Evolutionary conservation across 176 grass and related monocot species (phyloP).

Genomic region (Melocanna baccifera): DNA sequence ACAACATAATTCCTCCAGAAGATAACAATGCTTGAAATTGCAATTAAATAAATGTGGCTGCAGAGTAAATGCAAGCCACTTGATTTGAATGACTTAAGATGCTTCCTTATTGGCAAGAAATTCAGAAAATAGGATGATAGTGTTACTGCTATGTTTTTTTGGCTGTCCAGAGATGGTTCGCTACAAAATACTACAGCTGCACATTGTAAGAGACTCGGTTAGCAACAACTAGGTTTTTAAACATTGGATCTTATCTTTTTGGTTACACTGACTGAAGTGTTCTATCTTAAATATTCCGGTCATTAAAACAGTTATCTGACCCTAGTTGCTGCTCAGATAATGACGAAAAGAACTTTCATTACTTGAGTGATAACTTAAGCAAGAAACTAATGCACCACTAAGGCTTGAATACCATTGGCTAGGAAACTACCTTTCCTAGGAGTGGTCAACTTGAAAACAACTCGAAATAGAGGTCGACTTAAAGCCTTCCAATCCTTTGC

Average conservation of each 20-base stretch:
- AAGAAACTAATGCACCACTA: neutral
- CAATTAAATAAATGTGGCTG: neutral
- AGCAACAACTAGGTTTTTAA: neutral
- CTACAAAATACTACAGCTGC: neutral
- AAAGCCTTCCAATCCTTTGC: neutral
- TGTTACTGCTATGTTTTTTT: too few species aligned
- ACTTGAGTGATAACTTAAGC: neutral
- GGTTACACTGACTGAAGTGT: neutral
- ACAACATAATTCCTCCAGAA: neutral
- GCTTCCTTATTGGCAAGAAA: neutral
- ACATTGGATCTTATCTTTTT: neutral
- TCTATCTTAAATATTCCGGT: neutral
- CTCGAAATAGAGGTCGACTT: neutral
- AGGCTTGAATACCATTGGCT: neutral
- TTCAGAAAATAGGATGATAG: too few species aligned
- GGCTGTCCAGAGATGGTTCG: too few species aligned
- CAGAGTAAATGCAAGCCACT: neutral
- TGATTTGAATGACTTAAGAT: neutral
- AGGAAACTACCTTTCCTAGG: neutral
- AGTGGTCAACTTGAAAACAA: constrained; percentile 11
- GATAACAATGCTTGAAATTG: neutral
- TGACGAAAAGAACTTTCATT: neutral
- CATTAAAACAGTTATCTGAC: neutral
- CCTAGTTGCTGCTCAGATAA: neutral
- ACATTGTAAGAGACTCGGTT: neutral